Evolutionary conservation across 2,329 filamentous ascomycete genomes (phyloP).

Genomic region (Seiridium cupressi): DNA sequence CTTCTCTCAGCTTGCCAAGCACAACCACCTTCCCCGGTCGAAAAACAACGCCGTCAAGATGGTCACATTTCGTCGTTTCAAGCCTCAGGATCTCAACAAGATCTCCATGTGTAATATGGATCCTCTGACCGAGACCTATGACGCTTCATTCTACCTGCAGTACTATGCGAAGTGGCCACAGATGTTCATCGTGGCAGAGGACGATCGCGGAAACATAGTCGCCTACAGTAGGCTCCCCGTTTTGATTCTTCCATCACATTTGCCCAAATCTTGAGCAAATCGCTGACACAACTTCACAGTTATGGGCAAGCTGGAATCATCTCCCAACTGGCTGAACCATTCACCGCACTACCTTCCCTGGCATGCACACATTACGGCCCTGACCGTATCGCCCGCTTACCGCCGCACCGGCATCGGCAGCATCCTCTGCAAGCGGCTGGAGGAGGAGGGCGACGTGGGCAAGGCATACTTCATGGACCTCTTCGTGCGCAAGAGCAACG

Average conservation of each 20-base stretch:
- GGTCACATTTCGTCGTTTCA: constrained; percentile 84
- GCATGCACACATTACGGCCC: constrained; percentile 96
- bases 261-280: not conserved
- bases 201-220: constrained; percentile 81
- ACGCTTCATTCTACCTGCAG: constrained; percentile 90
- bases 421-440: constrained; percentile 76
- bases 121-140: constrained; percentile 96
- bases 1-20: not conserved
- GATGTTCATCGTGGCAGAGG: constrained; percentile 89
- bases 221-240: constrained; percentile 73
- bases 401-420: constrained; percentile 85
- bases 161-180: constrained; percentile 96
- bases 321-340: constrained; percentile 68
- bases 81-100: constrained; percentile 78
- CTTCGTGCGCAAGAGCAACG: constrained; percentile 87
- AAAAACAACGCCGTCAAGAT: constrained; percentile 42
- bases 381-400: constrained; percentile 86
- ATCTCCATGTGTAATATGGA: constrained; percentile 96
- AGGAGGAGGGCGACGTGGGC: constrained; percentile 76
- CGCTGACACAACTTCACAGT: constrained; percentile 51
- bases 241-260: not conserved
- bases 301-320: constrained; percentile 95
- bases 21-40: not conserved
- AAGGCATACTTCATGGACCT: constrained; percentile 94
- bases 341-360: constrained; percentile 96